Evolutionary conservation across 2,329 filamentous ascomycete genomes (phyloP).

Genomic region (Tympanopsis confertula): DNA sequence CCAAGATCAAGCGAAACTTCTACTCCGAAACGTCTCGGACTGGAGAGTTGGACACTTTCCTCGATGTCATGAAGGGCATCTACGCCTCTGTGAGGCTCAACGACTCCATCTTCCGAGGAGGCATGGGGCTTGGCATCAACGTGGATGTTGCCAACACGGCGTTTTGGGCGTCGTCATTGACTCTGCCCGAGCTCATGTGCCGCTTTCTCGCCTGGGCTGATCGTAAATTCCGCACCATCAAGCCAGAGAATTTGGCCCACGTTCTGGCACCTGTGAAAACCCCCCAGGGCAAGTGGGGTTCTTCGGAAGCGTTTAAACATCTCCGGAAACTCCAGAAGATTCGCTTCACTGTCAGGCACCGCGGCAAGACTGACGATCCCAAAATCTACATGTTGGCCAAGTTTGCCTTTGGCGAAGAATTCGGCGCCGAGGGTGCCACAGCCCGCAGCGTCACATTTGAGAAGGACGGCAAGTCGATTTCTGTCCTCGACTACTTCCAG

Average conservation of each 20-base stretch:
- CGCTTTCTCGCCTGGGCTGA: not conserved
- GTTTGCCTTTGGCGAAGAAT: constrained; percentile 33
- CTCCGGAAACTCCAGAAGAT: constrained; percentile 42
- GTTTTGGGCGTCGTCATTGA: constrained; percentile 38
- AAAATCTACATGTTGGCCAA: constrained; percentile 40
- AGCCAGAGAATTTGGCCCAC: not conserved
- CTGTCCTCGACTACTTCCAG: constrained; percentile 41
- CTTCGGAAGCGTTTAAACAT: constrained; percentile 39
- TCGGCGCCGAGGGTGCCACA: constrained; percentile 30
- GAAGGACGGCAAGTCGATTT: constrained; percentile 20
- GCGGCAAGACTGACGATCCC: constrained; percentile 28
- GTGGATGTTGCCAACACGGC: constrained; percentile 55
- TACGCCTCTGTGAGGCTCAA: constrained; percentile 47
- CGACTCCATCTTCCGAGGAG: constrained; percentile 6
- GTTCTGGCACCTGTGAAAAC: constrained; percentile 5
- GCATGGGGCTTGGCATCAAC: constrained; percentile 44
- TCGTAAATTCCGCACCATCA: not conserved
- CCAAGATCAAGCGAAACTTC: constrained; percentile 48
- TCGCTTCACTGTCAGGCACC: constrained; percentile 43
- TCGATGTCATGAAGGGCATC: constrained; percentile 55
- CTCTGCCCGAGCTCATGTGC: constrained; percentile 5
- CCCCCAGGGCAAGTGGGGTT: constrained; percentile 12
- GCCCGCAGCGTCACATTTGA: constrained; percentile 45
- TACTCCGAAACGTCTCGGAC: constrained; percentile 35
- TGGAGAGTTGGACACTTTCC: constrained; percentile 36